These are phyloP conservation scores for Medicago lupulina DNA, from an alignment of 306 rosid species.

Conservation along the genomic window DNA sequence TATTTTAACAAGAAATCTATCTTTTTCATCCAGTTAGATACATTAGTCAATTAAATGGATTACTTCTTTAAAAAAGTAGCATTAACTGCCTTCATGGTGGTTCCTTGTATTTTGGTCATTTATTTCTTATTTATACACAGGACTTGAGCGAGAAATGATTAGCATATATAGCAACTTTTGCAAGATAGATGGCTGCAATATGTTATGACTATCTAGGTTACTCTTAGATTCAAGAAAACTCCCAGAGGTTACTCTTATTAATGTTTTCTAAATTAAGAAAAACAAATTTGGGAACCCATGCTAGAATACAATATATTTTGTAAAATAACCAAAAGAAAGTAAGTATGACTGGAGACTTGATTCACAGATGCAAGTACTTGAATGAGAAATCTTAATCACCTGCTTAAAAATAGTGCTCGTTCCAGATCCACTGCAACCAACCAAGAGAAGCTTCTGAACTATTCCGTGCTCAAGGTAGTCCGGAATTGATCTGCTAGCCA, in stretches of 20 bases:
- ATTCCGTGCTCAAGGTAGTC: conserved; percentile 89
- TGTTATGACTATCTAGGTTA: conserved; percentile 28
- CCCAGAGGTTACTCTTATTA: conserved; percentile 30
- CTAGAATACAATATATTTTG: neutral
- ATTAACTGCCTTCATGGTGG: neutral
- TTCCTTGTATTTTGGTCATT: neutral
- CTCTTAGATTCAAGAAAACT: conserved; percentile 34
- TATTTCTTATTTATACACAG: neutral
- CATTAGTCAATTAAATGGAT: neutral
- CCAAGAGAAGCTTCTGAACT: conserved; percentile 93
- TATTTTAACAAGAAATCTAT: neutral
- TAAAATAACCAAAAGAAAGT: conserved; percentile 37
- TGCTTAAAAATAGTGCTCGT: conserved; percentile 98
- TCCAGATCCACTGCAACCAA: conserved; percentile 94
- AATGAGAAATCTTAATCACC: conserved; percentile 53
- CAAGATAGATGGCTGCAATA: conserved; percentile 26
- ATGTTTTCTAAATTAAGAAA: conserved; percentile 2
- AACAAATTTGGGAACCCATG: conserved; percentile 1
- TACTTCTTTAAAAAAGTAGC: neutral
- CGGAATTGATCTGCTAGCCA: conserved; percentile 68
- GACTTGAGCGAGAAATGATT: neutral
- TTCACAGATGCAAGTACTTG: conserved; percentile 24
- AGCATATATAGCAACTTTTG: conserved; percentile 11
- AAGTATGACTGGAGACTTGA: conserved; percentile 4
- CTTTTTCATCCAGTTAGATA: neutral